Percentiles rank a stretch among this genome's conserved stretches.
These are phyloP conservation scores for Kluyveromyces nonfermentans DNA, from an alignment of 805 yeast genomes.

Conservation along the genomic window DNA sequence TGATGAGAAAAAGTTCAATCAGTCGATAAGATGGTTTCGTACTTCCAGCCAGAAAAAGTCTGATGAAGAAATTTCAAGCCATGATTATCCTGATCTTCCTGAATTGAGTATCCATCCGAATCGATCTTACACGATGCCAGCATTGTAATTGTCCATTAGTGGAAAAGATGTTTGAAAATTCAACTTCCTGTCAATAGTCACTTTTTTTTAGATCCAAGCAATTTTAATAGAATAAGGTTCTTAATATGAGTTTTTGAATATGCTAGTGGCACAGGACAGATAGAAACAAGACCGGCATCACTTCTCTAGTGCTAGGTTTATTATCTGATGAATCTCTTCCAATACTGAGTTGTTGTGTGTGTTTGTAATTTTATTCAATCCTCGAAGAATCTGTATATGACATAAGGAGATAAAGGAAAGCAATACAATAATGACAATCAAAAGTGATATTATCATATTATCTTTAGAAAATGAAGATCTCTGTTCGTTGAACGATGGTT, in stretches of 20 bases:
- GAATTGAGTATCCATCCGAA: constrained; percentile 8
- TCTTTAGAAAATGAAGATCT: background rate
- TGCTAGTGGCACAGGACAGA: background rate
- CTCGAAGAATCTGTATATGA: constrained; percentile 9
- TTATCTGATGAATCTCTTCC: background rate
- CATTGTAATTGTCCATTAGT: background rate
- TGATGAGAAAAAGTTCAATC: constrained; percentile 21
- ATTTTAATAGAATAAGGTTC: background rate
- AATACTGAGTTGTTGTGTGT: background rate
- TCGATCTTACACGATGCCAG: constrained; percentile 1
- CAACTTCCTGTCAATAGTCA: background rate
- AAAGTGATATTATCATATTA: constrained; percentile 3
- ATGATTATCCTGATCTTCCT: constrained; percentile 23
- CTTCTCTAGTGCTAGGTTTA: background rate
- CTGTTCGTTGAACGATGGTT: background rate
- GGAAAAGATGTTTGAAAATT: background rate
- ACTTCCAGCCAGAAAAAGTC: background rate
- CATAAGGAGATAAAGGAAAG: constrained; percentile 8
- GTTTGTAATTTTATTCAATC: constrained; percentile 5
- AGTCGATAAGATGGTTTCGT: constrained; percentile 12
- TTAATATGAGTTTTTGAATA: background rate
- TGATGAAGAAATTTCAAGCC: constrained; percentile 1
- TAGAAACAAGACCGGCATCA: background rate
- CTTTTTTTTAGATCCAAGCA: background rate
- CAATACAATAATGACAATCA: constrained; percentile 7